phyloP scores from a whole-genome alignment of 192 early-diverging fungal species.

The Polychytrium aggregatum region DNA sequence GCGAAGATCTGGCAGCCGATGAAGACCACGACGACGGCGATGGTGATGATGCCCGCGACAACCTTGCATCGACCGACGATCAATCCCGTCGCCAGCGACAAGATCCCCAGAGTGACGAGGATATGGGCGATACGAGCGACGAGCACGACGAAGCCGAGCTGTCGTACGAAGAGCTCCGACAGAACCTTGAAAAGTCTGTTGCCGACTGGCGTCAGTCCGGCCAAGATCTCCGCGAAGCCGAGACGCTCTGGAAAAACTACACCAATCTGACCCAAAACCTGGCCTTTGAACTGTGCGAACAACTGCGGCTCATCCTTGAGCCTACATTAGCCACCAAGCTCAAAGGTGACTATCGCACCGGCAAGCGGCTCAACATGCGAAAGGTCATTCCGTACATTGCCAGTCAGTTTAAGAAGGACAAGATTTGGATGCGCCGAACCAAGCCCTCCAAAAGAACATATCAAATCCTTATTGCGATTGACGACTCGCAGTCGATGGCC shows the following conservation, averaged over 20 bases:
- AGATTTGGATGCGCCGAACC: constrained; percentile 97
- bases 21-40: constrained; percentile 37
- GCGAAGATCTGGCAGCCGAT: too few relatives aligned
- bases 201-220: constrained; percentile 62
- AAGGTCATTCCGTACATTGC: constrained; percentile 99
- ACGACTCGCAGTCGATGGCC: constrained; percentile 97
- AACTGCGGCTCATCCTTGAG: constrained; percentile 89
- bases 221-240: constrained; percentile 37
- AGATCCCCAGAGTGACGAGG: constrained; percentile 14
- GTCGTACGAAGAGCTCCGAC: constrained; percentile 59
- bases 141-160: constrained; percentile 16
- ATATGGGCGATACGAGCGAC: constrained; percentile 16
- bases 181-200: constrained; percentile 65
- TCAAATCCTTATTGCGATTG: constrained; percentile 95
- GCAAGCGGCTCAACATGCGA: constrained; percentile 98
- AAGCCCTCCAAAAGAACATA: constrained; percentile 95
- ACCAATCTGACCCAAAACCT: constrained; percentile 81
- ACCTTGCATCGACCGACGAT: constrained; percentile 9
- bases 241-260: constrained; percentile 82
- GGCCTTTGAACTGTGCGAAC: constrained; percentile 84
- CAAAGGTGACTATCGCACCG: constrained; percentile 94
- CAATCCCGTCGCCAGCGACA: background rate
- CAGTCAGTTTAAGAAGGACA: constrained; percentile 98
- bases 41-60: constrained; percentile 38
- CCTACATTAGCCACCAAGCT: constrained; percentile 94